A percentile compares a stretch with the other conserved stretches of the same genome.
These are phyloP conservation scores for Rubroshorea leprosula DNA, from an alignment of 345 rosid species.

Conservation along the genomic window DNA sequence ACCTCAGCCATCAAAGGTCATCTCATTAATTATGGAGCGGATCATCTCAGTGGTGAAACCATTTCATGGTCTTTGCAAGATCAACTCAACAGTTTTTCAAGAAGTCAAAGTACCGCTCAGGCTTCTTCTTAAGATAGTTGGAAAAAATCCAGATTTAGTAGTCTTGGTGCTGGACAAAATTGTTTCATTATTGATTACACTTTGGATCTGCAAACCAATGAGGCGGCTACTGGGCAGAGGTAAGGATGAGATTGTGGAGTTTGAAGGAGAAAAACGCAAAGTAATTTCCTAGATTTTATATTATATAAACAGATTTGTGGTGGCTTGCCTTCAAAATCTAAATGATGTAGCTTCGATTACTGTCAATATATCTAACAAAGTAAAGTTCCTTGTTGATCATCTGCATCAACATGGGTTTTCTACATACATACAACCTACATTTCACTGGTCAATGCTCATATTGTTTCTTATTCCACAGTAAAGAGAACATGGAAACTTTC, in stretches of 20 bases:
- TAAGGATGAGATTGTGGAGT: conserved; percentile 21
- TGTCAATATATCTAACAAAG: conserved; percentile 34
- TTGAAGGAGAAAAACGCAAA: conserved; percentile 17
- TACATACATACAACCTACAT: conserved; percentile 32
- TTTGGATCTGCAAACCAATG: conserved; percentile 23
- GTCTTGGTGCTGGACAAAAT: conserved; percentile 48
- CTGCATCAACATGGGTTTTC: conserved; percentile 34
- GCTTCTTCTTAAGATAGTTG: conserved; percentile 42
- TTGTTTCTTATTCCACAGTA: conserved; percentile 32
- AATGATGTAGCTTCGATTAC: conserved; percentile 35
- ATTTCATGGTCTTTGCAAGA: conserved; percentile 24
- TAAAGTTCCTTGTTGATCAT: conserved; percentile 43
- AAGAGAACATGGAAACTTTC: conserved; percentile 14
- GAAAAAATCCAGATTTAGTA: conserved; percentile 38
- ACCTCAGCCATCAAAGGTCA: conserved; percentile 31
- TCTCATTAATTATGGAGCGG: conserved; percentile 35
- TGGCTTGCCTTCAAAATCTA: conserved; percentile 49
- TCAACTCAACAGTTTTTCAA: conserved; percentile 25
- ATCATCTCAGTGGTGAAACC: conserved; percentile 31
- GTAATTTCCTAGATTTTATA: conserved; percentile 34
- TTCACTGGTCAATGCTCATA: conserved; percentile 40
- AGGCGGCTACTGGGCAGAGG: conserved; percentile 22
- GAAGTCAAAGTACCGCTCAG: conserved; percentile 42
- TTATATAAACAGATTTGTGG: conserved; percentile 37
- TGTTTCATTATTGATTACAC: conserved; percentile 33